Percentiles rank a stretch among this genome's conserved stretches.
These are phyloP conservation scores for Parafenestella ontariensis DNA, from an alignment of 2,329 filamentous ascomycete genomes.

Conservation along the genomic window DNA sequence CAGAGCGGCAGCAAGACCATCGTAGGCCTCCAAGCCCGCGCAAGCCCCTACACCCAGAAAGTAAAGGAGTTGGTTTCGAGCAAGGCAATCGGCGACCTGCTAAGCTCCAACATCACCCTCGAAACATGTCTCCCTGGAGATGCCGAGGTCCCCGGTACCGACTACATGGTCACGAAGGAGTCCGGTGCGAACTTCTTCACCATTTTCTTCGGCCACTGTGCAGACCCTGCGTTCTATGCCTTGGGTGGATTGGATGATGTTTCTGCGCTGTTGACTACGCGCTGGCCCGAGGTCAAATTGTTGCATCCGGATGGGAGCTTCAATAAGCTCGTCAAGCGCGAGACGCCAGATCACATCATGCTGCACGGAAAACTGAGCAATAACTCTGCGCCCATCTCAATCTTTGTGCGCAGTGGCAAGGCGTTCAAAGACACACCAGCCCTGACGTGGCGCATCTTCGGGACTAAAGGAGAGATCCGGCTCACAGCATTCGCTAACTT, in stretches of 20 bases:
- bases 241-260: constrained; percentile 23
- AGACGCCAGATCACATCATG: constrained; percentile 57
- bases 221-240: constrained; percentile 29
- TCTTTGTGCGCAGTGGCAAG: constrained; percentile 21
- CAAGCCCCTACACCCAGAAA: constrained; percentile 47
- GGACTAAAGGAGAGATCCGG: constrained; percentile 24
- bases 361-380: constrained; percentile 43
- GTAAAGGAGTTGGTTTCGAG: constrained; percentile 47
- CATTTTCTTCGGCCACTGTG: constrained; percentile 38
- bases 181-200: constrained; percentile 23
- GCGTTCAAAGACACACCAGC: constrained; percentile 21
- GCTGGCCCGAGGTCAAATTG: constrained; percentile 16
- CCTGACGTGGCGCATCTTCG: constrained; percentile 22
- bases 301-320: constrained; percentile 11
- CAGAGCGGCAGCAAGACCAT: constrained; percentile 52
- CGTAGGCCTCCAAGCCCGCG: constrained; percentile 56
- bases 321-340: constrained; percentile 15
- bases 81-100: constrained; percentile 51
- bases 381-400: constrained; percentile 11
- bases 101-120: constrained; percentile 31
- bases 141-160: constrained; percentile 13
- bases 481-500: constrained; percentile 32
- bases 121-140: constrained; percentile 15
- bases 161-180: constrained; percentile 22
- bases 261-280: constrained; percentile 3